These are phyloP conservation scores for Fomitopsis palustris DNA, from an alignment of 1,284 basidiomycete species.

Conservation along the genomic window DNA sequence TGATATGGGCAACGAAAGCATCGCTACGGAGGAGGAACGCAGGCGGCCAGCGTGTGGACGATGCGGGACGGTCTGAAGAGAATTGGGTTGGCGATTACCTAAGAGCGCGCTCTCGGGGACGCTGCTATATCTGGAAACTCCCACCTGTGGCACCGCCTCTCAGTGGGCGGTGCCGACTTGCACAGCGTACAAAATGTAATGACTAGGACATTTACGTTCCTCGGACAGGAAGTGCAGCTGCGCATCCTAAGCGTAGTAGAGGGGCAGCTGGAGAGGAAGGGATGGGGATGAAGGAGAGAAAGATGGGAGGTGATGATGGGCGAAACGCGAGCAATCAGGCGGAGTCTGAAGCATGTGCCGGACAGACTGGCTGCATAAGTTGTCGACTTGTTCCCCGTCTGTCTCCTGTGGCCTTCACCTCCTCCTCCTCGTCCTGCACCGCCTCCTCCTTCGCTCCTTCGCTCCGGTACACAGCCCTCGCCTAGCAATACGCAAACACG, in stretches of 20 bases:
- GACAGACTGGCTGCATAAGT: not conserved
- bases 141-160: not conserved
- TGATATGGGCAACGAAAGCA: not conserved
- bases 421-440: not conserved
- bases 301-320: slow-evolving; percentile 1
- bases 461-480: slow-evolving; percentile 1
- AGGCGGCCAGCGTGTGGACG: not conserved
- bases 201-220: not conserved
- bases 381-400: slow-evolving; percentile 1
- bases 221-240: not conserved
- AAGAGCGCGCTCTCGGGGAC: not conserved
- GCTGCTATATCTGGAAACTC: not conserved
- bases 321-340: slow-evolving; percentile 1
- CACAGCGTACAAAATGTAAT: not conserved
- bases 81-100: slow-evolving; percentile 1
- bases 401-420: not conserved
- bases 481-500: not conserved
- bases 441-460: not conserved
- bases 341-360: slow-evolving; percentile 1
- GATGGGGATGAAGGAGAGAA: not conserved
- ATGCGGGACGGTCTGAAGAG: not conserved
- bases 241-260: not conserved
- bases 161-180: not conserved
- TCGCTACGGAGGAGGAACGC: not conserved
- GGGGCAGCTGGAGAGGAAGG: not conserved